phyloP scores from a whole-genome alignment of 768 basidiomycete genomes.

The Tricholoma hemisulphureum region DNA sequence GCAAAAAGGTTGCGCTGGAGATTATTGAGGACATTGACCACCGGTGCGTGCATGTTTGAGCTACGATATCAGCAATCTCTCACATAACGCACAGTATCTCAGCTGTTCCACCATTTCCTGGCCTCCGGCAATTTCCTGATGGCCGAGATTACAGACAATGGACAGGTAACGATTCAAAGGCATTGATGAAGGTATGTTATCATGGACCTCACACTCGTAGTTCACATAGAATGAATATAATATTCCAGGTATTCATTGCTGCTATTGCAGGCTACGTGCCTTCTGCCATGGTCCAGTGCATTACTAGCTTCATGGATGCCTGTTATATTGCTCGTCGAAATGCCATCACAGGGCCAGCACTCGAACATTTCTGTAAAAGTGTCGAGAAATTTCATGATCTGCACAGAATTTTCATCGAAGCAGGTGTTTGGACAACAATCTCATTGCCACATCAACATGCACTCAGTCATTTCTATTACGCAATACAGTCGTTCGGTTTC shows the following conservation, averaged over 20 bases:
- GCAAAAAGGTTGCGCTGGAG: constrained; percentile 16
- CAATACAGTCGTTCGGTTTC: constrained; percentile 17
- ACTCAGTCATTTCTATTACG: neutral
- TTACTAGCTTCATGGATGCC: constrained; percentile 19
- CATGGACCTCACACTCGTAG: too few relatives aligned
- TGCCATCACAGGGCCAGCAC: constrained; percentile 12
- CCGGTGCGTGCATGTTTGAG: constrained; percentile 22
- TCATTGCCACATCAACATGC: constrained; percentile 10
- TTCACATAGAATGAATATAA: too few relatives aligned
- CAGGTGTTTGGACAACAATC: neutral
- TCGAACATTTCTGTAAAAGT: constrained; percentile 15
- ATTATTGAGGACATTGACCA: constrained; percentile 39
- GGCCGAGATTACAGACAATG: constrained; percentile 24
- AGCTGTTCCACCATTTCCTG: constrained; percentile 21
- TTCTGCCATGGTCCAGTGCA: constrained; percentile 14
- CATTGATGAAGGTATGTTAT: constrained; percentile 30
- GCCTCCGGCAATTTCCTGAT: constrained; percentile 23
- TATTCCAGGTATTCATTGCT: constrained; percentile 14
- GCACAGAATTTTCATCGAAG: constrained; percentile 1
- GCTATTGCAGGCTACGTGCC: constrained; percentile 9
- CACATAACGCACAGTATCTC: constrained; percentile 15
- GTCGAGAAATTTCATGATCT: constrained; percentile 1
- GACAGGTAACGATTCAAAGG: constrained; percentile 34
- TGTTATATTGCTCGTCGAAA: constrained; percentile 22
- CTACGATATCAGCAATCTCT: neutral